Evolutionary conservation across 73 alveolate genomes (phyloP), one percentile per base, ranked within the genome.

Genomic region (Paramecium biaurelia): DNA sequence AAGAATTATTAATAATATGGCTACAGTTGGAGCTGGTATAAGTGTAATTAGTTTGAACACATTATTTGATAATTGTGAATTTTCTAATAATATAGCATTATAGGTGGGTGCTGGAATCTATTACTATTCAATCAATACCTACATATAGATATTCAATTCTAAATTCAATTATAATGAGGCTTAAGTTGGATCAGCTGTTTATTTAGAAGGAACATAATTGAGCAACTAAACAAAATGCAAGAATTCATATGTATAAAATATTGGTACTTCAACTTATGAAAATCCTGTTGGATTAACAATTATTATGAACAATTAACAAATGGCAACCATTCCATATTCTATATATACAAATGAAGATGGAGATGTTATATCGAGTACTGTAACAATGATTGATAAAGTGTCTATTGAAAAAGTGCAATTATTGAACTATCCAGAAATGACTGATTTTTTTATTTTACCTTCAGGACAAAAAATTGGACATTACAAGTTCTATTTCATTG

Each of bases 161-260:
- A 28, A 21, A 41, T 79, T 79, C 24, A 18, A 10, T 9, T 30
- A 38, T 12, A 79, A 79, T 21, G 2, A 24, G 9, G 90, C 90
- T 12, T 41, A 79, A 23, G 74, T 45, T 20, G 90, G 90, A 79
- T 58, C 76, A 1, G 90, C 90, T 3, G 18, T 79, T 1, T 79
- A 79, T 47, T 79, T 79, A 34, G 45, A 43, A 0, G 70, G 74
- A 6, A 42, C 90, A 18, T 0, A 26, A 30, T 14, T 79, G 9
- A 24, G 76, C 18, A 79, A 38, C 20, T 14, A 43, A 43, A 79
- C 76, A 1, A 45, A 79, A 5, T 45, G 70, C 7, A 24, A 42
- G 14, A 79, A 42, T 12, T 5, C 9, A 20, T 79, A 30, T 43
- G 42, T n/a, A 42, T 45, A 79, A 38, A 79, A 79, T 79, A 63